Conservation (phyloP, 768 basidiomycete genomes). For the Russula lepida region DNA sequence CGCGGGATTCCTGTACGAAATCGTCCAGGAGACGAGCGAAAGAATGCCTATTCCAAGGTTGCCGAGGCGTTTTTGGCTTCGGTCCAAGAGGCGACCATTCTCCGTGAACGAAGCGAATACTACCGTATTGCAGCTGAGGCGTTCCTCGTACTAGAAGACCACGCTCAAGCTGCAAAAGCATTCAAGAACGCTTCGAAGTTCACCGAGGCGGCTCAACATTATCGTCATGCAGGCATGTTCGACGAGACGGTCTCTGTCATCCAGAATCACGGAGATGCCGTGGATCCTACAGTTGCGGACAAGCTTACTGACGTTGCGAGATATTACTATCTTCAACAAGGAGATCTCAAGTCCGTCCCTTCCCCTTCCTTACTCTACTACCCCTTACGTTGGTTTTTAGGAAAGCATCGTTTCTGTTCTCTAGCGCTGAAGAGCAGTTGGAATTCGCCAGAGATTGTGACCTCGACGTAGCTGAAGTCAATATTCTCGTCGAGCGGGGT, state of each 20-base stretch:
- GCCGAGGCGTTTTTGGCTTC: conserved; percentile 43
- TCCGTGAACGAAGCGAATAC: conserved; percentile 29
- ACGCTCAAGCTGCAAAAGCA: conserved; percentile 34
- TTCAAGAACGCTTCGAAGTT: conserved; percentile 37
- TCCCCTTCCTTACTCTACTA: not conserved
- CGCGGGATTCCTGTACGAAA: conserved; percentile 25
- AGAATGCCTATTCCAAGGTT: conserved; percentile 35
- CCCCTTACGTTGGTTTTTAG: conserved; percentile 27
- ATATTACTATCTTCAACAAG: conserved; percentile 37
- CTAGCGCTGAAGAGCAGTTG: conserved; percentile 42
- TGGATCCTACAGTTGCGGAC: conserved; percentile 29
- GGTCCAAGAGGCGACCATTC: conserved; percentile 26
- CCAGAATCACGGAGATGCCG: conserved; percentile 25
- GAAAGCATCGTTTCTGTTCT: conserved; percentile 40
- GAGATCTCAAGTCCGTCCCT: conserved; percentile 29
- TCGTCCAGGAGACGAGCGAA: conserved; percentile 18
- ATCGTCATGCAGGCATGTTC: conserved; percentile 40
- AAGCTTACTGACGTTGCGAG: conserved; percentile 37
- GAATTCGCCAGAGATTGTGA: conserved; percentile 48
- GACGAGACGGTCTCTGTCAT: conserved; percentile 44
- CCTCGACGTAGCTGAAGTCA: conserved; percentile 42
- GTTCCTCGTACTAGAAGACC: conserved; percentile 34
- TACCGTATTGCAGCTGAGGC: conserved; percentile 40
- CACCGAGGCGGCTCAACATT: conserved; percentile 35
- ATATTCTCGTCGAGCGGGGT: conserved; percentile 36